Base-by-base conservation (phyloP, 345 rosid genomes). In the Leavenworthia alabamica region DNA sequence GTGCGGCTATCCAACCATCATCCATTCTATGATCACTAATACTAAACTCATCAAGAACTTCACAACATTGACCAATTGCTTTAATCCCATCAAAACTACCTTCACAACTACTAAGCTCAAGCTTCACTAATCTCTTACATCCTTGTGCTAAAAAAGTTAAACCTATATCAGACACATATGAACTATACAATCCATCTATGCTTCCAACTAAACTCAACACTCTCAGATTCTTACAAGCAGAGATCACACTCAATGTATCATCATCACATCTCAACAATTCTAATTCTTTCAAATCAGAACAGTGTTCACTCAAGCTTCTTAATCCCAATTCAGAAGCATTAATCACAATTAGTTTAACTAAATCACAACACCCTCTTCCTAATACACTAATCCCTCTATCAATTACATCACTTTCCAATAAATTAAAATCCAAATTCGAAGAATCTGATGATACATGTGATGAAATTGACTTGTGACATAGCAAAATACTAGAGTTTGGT, bases 51-150 rank as follows among this genome's bases (percentile, higher is more conserved):
- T 90, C 96, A 42, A 90, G 86, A 84, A 84, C 72, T 52, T 84
- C 86, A 63, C 99, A 94, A 12, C 97, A 94, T 66, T 88, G 95
- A 17, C 97, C 99, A 4, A 94, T 82, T 3, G 99, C 99, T 70
- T 94, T 94, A 35, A 88, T 74, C 76, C 97, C 99, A 80, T 88
- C 96, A 19, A 83, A 90, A 47, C 97, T 90, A 37, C 99, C 97
- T 67, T 86, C 97, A 51, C 99, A 90, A 6, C 97, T 86, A 67
- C 75, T 69, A 56, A 90, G 86, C 81, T 94, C 97, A n/a, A 94
- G 86, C 84, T 79, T 88, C 74, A 86, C 93, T 41, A 94, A 58
- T 42, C 86, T 77, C 78, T 72, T 83, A 70, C 97, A 94, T 28
- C 96, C 99, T 46, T 88, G 97, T 4, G 99, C 99, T 73, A 94